phyloP scores from a whole-genome alignment of 768 basidiomycete genomes.

The Leccinum subtestaceum region DNA sequence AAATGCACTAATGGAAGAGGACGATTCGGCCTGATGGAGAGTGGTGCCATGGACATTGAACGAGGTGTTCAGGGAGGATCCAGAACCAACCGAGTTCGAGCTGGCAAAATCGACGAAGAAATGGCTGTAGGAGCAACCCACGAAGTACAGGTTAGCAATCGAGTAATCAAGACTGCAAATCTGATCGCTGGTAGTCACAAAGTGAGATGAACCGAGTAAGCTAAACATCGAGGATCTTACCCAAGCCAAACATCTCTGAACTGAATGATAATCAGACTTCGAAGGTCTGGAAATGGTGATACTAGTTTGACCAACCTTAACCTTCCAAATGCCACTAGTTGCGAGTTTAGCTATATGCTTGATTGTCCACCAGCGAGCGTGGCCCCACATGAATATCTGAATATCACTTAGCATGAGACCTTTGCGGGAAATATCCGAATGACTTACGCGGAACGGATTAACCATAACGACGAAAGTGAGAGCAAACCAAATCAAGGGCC shows the following conservation, averaged over 20 bases:
- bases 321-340: slow-evolving; percentile 65
- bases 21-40: neutral
- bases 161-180: slow-evolving; percentile 76
- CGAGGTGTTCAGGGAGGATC: neutral
- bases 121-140: slow-evolving; percentile 66
- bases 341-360: slow-evolving; percentile 59
- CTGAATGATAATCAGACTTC: slow-evolving; percentile 31
- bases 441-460: slow-evolving; percentile 68
- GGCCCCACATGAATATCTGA: slow-evolving; percentile 37
- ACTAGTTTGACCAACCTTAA: slow-evolving; percentile 55
- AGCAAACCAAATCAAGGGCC: slow-evolving; percentile 81
- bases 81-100: neutral
- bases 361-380: slow-evolving; percentile 72
- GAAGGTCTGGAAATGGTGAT: neutral
- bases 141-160: slow-evolving; percentile 64
- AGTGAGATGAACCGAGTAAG: neutral
- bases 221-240: slow-evolving; percentile 36
- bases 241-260: slow-evolving; percentile 90
- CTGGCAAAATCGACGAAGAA: slow-evolving; percentile 3
- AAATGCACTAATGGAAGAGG: neutral
- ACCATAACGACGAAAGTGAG: slow-evolving; percentile 57
- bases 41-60: neutral
- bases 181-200: slow-evolving; percentile 54
- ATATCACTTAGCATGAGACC: slow-evolving; percentile 32
- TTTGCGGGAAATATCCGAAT: neutral